phyloP scores from a whole-genome alignment of 495 filamentous ascomycete species.

The Margaritispora aquatica region DNA sequence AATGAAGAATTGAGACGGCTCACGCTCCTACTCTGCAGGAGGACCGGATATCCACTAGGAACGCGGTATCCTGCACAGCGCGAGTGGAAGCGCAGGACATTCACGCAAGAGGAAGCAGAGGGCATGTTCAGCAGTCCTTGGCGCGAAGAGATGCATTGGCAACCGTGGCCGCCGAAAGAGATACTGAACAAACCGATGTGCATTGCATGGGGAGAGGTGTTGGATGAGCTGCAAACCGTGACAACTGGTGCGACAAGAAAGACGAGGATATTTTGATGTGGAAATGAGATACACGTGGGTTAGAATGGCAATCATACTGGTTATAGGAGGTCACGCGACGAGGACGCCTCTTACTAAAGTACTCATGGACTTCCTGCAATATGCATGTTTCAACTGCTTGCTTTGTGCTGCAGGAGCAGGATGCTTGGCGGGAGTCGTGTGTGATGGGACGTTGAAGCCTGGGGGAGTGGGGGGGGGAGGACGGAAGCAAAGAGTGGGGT shows the following conservation, averaged over 20 bases:
- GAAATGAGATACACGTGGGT: background rate
- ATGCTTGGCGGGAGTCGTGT: background rate
- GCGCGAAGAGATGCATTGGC: slow-evolving; percentile 1
- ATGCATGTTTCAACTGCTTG: background rate
- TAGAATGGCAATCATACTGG: too few species aligned
- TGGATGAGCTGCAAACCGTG: background rate
- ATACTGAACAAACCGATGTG: background rate
- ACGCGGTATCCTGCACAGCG: background rate
- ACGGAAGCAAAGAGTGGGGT: background rate
- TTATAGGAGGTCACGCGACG: background rate
- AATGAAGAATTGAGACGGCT: background rate
- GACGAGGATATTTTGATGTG: background rate
- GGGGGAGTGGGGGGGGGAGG: background rate
- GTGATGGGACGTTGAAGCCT: background rate
- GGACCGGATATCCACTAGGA: slow-evolving; percentile 1
- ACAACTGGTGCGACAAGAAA: background rate
- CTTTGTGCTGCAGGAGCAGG: background rate
- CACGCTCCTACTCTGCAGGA: background rate
- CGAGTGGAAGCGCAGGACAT: slow-evolving; percentile 2
- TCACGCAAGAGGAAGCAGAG: background rate
- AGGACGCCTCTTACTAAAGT: background rate
- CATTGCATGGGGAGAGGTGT: background rate
- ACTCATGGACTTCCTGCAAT: background rate
- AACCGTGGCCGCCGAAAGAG: background rate
- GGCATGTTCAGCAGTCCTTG: background rate